phyloP scores from a whole-genome alignment of 257 asterid species.

The Oldenlandia corymbosa region DNA sequence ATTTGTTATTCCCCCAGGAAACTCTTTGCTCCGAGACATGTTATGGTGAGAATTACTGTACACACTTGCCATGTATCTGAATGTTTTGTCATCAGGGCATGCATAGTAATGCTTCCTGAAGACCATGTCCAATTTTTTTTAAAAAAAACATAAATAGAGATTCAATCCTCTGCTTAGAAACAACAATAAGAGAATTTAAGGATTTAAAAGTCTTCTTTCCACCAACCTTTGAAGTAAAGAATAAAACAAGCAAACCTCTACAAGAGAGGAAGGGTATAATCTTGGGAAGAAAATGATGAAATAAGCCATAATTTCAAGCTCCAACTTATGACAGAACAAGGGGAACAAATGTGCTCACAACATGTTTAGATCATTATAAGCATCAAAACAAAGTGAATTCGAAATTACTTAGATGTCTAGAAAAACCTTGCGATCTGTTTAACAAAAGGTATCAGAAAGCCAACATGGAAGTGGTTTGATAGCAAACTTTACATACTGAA shows the following conservation, averaged over 20 bases:
- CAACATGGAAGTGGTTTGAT: not conserved
- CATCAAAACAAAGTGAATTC: not conserved
- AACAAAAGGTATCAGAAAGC: not conserved
- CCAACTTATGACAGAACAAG: too few relatives aligned
- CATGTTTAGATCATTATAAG: not conserved
- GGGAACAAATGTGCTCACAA: not conserved
- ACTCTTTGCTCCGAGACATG: slow-evolving; percentile 88
- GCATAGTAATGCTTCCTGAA: slow-evolving; percentile 70
- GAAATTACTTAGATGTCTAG: not conserved
- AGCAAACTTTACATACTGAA: not conserved
- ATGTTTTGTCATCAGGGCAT: slow-evolving; percentile 86
- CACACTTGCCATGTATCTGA: slow-evolving; percentile 62
- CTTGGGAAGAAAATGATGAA: too few relatives aligned
- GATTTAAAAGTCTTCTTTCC: not conserved
- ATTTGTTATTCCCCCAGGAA: slow-evolving; percentile 85
- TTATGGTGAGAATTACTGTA: slow-evolving; percentile 82
- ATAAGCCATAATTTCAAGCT: too few relatives aligned
- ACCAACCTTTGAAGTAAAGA: too few relatives aligned
- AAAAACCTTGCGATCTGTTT: not conserved
- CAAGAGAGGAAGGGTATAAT: not conserved
- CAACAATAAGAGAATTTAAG: too few relatives aligned
- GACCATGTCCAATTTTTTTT: not conserved
- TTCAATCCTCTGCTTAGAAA: too few relatives aligned
- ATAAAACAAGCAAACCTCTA: not conserved
- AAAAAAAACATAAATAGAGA: not conserved